Base-by-base conservation (phyloP, 352 stramenopile species). In the Phytopythium aichiense region DNA sequence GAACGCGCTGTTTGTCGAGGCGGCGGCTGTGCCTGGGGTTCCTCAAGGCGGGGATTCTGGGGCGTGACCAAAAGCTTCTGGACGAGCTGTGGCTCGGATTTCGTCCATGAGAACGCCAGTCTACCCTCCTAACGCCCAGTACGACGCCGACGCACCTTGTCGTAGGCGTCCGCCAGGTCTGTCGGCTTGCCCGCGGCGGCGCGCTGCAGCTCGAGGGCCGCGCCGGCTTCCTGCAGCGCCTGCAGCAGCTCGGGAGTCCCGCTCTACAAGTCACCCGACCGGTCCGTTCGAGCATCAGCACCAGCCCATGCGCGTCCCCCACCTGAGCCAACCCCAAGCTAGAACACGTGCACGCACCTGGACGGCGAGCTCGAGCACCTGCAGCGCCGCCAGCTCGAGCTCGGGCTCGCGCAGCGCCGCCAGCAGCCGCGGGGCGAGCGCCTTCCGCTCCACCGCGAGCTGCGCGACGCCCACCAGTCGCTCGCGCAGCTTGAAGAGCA, bases 401-500 rank as follows among this genome's bases (percentile, higher is more conserved):
- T 68, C 68, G 5, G 67, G 58, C 25, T 79, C 69, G 7, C 61
- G 55, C 20, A 88, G 71, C 66, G 67, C 73, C 23, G 59, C 64
- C 13, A 92, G 60, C 7, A 91, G 57, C 5, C 56, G 60, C 6
- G 55, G 61, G 12, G 73, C 51, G 50, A 88, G 75, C 46, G 63
- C 33, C 16, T 67, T 68, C 22, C 80, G 66, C 16, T 74, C 61
- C 20, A 37, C 42, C 38, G 68, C 62, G 43, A 87, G 71, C 57
- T 78, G 60, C 45, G 58, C 56, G 35, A 61, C 64, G 20, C 72
- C 60, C 51, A 86, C 66, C 33, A 92, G 76, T 25, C 66, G 56
- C 70, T 84, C 80, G 18, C 76, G 79, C 25, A 92, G 64, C 71
- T 94, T 94, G 64, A 88, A 84, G 6, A 79, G 59, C 31, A 92